phyloP scores from a whole-genome alignment of 1,284 basidiomycete genomes.

The Trametes pubescens region DNA sequence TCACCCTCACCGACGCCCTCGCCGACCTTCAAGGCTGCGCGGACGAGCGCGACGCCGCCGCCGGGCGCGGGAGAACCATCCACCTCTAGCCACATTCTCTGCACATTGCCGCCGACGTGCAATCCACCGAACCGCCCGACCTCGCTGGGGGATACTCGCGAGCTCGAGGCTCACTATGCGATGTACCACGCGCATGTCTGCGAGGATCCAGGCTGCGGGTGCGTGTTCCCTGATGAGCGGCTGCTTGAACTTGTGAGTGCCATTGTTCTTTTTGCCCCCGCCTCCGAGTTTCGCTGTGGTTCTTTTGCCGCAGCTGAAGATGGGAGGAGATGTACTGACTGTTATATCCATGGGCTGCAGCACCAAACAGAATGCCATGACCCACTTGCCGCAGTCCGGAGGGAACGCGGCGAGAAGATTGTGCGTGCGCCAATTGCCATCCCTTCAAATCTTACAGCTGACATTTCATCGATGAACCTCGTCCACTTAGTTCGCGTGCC shows the following conservation, averaged over 20 bases:
- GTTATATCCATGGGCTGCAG: slow-evolving; percentile 45
- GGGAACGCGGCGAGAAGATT: slow-evolving; percentile 88
- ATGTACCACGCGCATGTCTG: slow-evolving; percentile 88
- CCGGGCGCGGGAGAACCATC: slow-evolving; percentile 16
- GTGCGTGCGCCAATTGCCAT: slow-evolving; percentile 58
- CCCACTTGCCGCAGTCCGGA: slow-evolving; percentile 74
- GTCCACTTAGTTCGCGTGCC: slow-evolving; percentile 78
- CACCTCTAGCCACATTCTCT: slow-evolving; percentile 54
- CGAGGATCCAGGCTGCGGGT: slow-evolving; percentile 69
- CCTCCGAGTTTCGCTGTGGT: neutral
- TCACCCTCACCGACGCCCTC: slow-evolving; percentile 27
- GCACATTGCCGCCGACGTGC: slow-evolving; percentile 86
- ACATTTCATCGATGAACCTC: neutral
- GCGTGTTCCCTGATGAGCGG: slow-evolving; percentile 87
- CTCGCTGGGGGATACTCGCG: slow-evolving; percentile 63
- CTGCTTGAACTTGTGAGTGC: slow-evolving; percentile 78
- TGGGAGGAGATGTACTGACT: neutral
- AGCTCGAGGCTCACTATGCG: slow-evolving; percentile 84
- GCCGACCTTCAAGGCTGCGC: slow-evolving; percentile 36
- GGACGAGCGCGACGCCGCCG: slow-evolving; percentile 32
- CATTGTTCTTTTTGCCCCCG: neutral
- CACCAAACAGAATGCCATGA: slow-evolving; percentile 92
- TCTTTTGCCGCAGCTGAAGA: neutral
- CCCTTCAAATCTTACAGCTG: neutral
- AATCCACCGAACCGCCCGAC: slow-evolving; percentile 66